Conservation (phyloP, 129 eudicot species). For the Lonicera japonica region DNA sequence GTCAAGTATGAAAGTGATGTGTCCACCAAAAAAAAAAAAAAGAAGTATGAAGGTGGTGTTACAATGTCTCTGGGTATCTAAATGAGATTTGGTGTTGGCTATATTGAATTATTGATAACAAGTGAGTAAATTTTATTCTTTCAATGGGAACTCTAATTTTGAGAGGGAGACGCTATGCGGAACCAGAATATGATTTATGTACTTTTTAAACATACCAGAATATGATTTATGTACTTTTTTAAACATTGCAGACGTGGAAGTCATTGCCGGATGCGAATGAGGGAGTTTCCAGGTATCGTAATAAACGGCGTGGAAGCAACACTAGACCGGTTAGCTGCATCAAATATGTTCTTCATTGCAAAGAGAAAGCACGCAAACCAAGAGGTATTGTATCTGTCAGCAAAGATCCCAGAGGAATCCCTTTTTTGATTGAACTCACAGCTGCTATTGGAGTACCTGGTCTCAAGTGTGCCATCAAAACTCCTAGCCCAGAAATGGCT, state of each 20-base stretch:
- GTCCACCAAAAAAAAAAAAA: too few species aligned
- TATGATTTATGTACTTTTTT: too few species aligned
- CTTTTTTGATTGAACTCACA: slow-evolving; percentile 85
- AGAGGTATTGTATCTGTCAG: slow-evolving; percentile 81
- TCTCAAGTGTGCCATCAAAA: slow-evolving; percentile 82
- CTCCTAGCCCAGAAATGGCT: slow-evolving; percentile 85
- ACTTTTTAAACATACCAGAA: too few species aligned
- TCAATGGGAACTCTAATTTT: too few species aligned
- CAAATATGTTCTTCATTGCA: slow-evolving; percentile 93
- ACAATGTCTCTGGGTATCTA: too few species aligned
- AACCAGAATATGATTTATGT: too few species aligned
- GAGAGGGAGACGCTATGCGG: too few species aligned
- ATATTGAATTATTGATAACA: too few species aligned
- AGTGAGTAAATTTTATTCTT: too few species aligned
- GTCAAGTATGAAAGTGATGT: too few species aligned
- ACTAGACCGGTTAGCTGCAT: slow-evolving; percentile 51
- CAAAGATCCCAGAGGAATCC: slow-evolving; percentile 77
- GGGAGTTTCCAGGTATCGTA: slow-evolving; percentile 49
- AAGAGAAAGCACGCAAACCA: slow-evolving; percentile 83
- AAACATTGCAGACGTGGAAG: slow-evolving; percentile 73
- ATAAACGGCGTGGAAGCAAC: slow-evolving; percentile 59
- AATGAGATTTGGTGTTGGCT: too few species aligned
- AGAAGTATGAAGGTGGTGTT: too few species aligned
- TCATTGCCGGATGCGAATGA: slow-evolving; percentile 89
- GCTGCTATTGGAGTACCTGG: slow-evolving; percentile 72